Evolutionary conservation across 1,139 yeast species (phyloP), one percentile per base, ranked within the genome.

Genomic region (Sugiyamaella sp.): DNA sequence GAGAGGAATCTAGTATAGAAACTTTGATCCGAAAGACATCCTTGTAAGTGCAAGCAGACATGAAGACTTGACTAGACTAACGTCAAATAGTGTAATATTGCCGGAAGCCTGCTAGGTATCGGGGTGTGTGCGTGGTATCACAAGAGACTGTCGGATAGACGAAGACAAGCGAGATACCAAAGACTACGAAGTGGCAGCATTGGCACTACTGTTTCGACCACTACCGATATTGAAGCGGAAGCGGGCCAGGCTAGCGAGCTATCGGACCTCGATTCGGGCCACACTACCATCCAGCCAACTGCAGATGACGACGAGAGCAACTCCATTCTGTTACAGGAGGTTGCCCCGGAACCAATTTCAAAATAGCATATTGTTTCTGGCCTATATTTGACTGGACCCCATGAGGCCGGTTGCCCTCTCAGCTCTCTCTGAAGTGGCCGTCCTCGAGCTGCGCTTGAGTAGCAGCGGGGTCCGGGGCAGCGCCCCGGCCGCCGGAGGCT

Each of bases 21-120:
- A 54, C 12, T 74, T 74, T 60, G 77, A 74, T 56, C 42, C 61
- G 10, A 54, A 56, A 27, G 77, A 74, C 55, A 73, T 74, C 45
- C 58, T 66, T 39, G 57, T 53, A 47, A 38, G 55, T 46, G 57
- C 52, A 47, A 38, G 55, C 44, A 22, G 4, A 40, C 12, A 22
- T n/a, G 32, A 5, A 8, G 29, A n/a, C 37, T 3, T 14, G n/a
- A 10, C 20, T 20, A 21, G 38, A 33, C 56, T 47, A 53, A 37
- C 39, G 10, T 37, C 12, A 20, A 9, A 17, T 16, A 66, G 66
- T 64, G 66, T 53, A 74, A 74, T 54, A 56, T 73, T 20, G 63
- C 60, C 5, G 78, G 78, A 22, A 64, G 71, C 39, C 48, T 58
- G 1, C 41, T 65, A 9, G 74, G 75, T 2, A 58, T 73, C 9